A percentile compares a stretch with the other conserved stretches of the same genome.
Evolutionary conservation across 139 green algal species (phyloP).

Genomic region (Trebouxia sp.): DNA sequence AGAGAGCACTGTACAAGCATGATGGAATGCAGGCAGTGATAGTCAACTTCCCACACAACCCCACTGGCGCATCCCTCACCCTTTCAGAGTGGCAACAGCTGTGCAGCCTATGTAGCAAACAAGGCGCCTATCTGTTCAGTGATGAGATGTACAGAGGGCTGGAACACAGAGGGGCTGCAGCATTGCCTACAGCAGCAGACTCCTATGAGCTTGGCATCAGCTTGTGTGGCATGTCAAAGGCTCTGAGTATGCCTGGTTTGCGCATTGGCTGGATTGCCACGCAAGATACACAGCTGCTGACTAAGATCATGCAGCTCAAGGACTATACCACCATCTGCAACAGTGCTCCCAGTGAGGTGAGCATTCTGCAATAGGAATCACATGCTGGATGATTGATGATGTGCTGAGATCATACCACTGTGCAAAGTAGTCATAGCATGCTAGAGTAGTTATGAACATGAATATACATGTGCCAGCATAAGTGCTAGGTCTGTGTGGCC

Average conservation of each 20-base stretch:
- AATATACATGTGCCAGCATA: too few relatives aligned
- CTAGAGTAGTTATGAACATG: too few relatives aligned
- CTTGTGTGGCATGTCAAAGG: conserved; percentile 75
- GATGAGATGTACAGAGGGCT: conserved; percentile 83
- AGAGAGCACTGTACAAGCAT: background rate
- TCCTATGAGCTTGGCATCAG: conserved; percentile 56
- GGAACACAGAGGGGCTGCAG: conserved; percentile 40
- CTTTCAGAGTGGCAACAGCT: conserved; percentile 46
- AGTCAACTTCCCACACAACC: conserved; percentile 90
- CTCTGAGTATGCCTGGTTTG: conserved; percentile 67
- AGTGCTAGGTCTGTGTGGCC: too few relatives aligned
- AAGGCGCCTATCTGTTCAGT: conserved; percentile 63
- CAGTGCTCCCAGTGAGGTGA: conserved; percentile 60
- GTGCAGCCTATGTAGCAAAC: conserved; percentile 30
- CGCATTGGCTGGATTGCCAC: conserved; percentile 59
- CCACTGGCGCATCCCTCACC: conserved; percentile 53
- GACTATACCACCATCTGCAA: conserved; percentile 88
- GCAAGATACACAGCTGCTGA: conserved; percentile 36
- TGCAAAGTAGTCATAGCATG: too few relatives aligned
- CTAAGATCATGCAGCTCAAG: conserved; percentile 59
- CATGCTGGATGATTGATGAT: background rate
- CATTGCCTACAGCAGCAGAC: background rate
- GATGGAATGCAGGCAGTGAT: conserved; percentile 48
- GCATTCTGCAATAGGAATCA: background rate
- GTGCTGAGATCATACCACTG: too few relatives aligned